Evolutionary conservation across 2,329 filamentous ascomycete genomes (phyloP).

Genomic region (Thelonectria blattea): DNA sequence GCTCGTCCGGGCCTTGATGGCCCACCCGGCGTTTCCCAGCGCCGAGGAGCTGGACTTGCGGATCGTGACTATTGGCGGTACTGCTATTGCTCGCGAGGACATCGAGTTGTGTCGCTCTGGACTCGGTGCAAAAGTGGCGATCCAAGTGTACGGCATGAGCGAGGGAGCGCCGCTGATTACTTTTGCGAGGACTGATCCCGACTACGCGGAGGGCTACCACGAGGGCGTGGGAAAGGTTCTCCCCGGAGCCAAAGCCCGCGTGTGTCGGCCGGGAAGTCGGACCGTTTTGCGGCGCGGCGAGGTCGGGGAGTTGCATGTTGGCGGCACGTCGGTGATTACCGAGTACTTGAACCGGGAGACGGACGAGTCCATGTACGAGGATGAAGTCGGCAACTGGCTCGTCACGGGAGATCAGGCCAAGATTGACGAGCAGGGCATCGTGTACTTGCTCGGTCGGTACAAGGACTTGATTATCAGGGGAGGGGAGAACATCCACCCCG

Average conservation of each 20-base stretch:
- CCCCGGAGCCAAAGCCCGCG: constrained; percentile 46
- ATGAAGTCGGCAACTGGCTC: constrained; percentile 45
- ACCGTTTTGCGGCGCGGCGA: constrained; percentile 40
- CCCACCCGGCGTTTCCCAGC: constrained; percentile 39
- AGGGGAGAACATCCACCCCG: constrained; percentile 52
- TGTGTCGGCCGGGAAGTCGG: constrained; percentile 43
- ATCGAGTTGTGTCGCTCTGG: constrained; percentile 41
- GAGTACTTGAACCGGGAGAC: constrained; percentile 41
- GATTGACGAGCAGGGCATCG: constrained; percentile 46
- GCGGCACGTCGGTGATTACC: constrained; percentile 44
- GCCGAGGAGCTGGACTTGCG: constrained; percentile 38
- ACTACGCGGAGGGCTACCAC: constrained; percentile 42
- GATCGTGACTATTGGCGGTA: constrained; percentile 45
- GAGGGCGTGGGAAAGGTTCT: constrained; percentile 50
- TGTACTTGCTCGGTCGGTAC: constrained; percentile 50
- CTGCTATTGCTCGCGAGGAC: constrained; percentile 40
- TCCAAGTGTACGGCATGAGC: constrained; percentile 54
- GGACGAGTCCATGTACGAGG: constrained; percentile 44
- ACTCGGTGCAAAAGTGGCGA: constrained; percentile 41
- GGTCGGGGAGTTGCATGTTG: constrained; percentile 49
- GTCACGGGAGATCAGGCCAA: constrained; percentile 49
- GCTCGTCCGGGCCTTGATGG: constrained; percentile 42
- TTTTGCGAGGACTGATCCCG: constrained; percentile 44
- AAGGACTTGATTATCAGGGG: constrained; percentile 55
- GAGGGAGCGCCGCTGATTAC: constrained; percentile 51